These are phyloP conservation scores for Brassica hybrid DNA, from an alignment of 441 rosid genomes.

Conservation along the genomic window DNA sequence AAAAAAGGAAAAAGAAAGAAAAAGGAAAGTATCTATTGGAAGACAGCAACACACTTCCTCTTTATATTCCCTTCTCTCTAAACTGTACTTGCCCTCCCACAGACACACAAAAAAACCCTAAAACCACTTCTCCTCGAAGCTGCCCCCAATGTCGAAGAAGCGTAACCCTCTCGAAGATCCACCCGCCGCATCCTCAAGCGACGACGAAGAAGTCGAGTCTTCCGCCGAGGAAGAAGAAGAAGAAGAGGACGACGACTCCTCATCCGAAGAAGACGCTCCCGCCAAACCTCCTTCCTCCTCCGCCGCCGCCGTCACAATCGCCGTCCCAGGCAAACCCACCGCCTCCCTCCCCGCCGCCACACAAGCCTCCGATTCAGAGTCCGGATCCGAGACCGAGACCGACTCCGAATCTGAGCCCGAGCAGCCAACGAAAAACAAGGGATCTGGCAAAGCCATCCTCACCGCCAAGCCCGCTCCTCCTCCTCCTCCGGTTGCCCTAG, in stretches of 20 bases:
- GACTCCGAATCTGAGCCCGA: slow-evolving; percentile 45
- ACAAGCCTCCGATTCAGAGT: slow-evolving; percentile 21
- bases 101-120: no score
- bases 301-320: background rate
- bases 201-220: slow-evolving; percentile 38
- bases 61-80: no score
- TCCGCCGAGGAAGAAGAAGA: slow-evolving; percentile 26
- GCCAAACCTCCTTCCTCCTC: slow-evolving; percentile 2
- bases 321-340: slow-evolving; percentile 14
- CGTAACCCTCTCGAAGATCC: slow-evolving; percentile 46
- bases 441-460: background rate
- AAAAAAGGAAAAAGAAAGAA: background rate
- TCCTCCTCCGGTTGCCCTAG: background rate
- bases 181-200: slow-evolving; percentile 53
- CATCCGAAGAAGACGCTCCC: background rate
- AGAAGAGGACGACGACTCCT: background rate
- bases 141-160: background rate
- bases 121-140: no score
- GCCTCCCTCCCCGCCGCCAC: background rate
- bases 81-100: no score
- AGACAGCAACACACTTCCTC: no score
- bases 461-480: background rate
- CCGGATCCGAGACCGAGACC: slow-evolving; percentile 43
- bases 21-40: no score
- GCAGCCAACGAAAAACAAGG: background rate